Evolutionary conservation across 2,329 filamentous ascomycete genomes (phyloP).

Genomic region (Calonectria crousiana): DNA sequence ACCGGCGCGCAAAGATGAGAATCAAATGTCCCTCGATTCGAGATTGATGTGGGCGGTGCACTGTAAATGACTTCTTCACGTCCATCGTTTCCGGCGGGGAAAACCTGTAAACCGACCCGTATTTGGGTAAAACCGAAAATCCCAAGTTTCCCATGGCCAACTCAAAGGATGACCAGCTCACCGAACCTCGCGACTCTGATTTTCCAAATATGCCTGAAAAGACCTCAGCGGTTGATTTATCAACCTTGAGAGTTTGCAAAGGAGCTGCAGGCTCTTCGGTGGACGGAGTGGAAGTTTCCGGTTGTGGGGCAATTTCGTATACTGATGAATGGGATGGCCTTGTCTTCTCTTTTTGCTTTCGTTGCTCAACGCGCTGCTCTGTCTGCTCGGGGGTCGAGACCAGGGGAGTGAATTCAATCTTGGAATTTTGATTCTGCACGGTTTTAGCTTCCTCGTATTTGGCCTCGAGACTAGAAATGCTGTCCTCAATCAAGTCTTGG

Average conservation of each 20-base stretch:
- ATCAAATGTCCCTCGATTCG: slow-evolving; percentile 50
- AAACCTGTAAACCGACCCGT: slow-evolving; percentile 58
- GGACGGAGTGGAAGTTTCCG: neutral
- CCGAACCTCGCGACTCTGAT: slow-evolving; percentile 44
- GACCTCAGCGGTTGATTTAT: slow-evolving; percentile 49
- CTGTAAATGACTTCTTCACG: slow-evolving; percentile 45
- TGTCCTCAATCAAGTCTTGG: slow-evolving; percentile 55
- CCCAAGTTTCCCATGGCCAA: slow-evolving; percentile 55
- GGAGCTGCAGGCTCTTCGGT: neutral
- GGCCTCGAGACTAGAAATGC: slow-evolving; percentile 48
- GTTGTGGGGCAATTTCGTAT: slow-evolving; percentile 45
- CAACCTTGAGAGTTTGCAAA: slow-evolving; percentile 50
- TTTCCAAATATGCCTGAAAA: slow-evolving; percentile 53
- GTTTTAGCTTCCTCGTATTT: slow-evolving; percentile 43
- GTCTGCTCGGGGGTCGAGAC: slow-evolving; percentile 34
- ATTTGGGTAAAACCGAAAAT: slow-evolving; percentile 55
- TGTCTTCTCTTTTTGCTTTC: slow-evolving; percentile 59
- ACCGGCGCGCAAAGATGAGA: slow-evolving; percentile 44
- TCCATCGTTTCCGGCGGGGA: slow-evolving; percentile 44
- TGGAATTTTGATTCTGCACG: slow-evolving; percentile 33
- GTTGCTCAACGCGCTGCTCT: slow-evolving; percentile 48
- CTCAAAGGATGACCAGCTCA: slow-evolving; percentile 54
- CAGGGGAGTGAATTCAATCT: slow-evolving; percentile 8
- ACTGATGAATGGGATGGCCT: slow-evolving; percentile 51
- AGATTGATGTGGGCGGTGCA: slow-evolving; percentile 53